Conservation (phyloP, 331 rosid genomes). For the Rhamnella rubrinervis region DNA sequence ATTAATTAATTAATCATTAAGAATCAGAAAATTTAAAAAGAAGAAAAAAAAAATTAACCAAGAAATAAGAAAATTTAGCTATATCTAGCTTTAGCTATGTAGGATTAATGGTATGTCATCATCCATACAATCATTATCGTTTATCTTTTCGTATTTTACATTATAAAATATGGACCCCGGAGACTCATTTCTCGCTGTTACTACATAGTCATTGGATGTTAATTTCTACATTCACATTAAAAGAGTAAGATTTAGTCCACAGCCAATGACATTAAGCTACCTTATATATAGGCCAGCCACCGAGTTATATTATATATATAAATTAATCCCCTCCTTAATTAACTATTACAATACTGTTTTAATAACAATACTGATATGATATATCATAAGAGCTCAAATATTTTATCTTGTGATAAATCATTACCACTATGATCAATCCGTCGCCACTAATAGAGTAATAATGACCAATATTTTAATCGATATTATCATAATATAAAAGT, state of each 20-base stretch:
- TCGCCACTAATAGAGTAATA: constrained; percentile 23
- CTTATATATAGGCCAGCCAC: too few relatives aligned
- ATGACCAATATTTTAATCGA: background rate
- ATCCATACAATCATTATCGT: constrained; percentile 29
- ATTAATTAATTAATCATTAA: background rate
- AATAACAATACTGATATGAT: background rate
- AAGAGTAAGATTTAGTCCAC: too few relatives aligned
- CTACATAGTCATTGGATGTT: background rate
- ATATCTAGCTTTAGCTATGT: background rate
- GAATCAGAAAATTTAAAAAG: background rate
- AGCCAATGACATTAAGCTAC: too few relatives aligned
- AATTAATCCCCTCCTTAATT: too few relatives aligned
- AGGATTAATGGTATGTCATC: constrained; percentile 23
- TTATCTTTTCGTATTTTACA: constrained; percentile 25
- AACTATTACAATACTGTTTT: too few relatives aligned
- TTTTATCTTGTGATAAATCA: constrained; percentile 6
- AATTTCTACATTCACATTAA: too few relatives aligned
- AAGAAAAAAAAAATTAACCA: background rate
- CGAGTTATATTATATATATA: too few relatives aligned
- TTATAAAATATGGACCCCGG: constrained; percentile 24
- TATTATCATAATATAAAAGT: too few relatives aligned
- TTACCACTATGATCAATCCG: constrained; percentile 20
- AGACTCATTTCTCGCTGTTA: constrained; percentile 9
- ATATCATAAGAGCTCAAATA: constrained; percentile 1
- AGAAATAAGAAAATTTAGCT: constrained; percentile 6